Percentiles rank a stretch among this genome's conserved stretches.
Evolutionary conservation across 768 basidiomycete species (phyloP).

Genomic region (Pisolithus orientalis): DNA sequence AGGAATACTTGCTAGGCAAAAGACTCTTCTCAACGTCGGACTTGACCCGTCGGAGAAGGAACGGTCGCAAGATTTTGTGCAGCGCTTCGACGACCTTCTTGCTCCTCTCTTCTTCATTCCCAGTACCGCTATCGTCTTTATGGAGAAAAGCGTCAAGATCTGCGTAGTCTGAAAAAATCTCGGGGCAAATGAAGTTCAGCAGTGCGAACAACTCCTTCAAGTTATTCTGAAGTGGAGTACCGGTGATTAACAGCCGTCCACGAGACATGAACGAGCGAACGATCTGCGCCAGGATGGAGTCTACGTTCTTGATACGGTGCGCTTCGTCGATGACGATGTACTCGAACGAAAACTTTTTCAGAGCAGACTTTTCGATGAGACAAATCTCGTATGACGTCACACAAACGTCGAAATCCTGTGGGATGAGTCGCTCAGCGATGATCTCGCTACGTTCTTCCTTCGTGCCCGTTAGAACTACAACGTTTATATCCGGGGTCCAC

Average conservation of each 20-base stretch:
- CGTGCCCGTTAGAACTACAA: slow-evolving; percentile 74
- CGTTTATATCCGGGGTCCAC: slow-evolving; percentile 88
- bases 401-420: slow-evolving; percentile 88
- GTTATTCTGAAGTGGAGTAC: slow-evolving; percentile 95
- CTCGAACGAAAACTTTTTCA: slow-evolving; percentile 95
- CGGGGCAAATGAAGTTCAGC: slow-evolving; percentile 94
- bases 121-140: slow-evolving; percentile 66
- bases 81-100: slow-evolving; percentile 94
- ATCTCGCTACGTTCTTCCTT: slow-evolving; percentile 87
- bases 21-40: slow-evolving; percentile 95
- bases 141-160: slow-evolving; percentile 94
- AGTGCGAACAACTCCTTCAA: slow-evolving; percentile 91
- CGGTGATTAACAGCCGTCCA: slow-evolving; percentile 90
- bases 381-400: slow-evolving; percentile 98
- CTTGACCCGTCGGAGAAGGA: slow-evolving; percentile 91
- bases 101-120: slow-evolving; percentile 75
- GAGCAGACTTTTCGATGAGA: slow-evolving; percentile 85
- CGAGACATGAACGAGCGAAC: slow-evolving; percentile 86
- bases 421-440: slow-evolving; percentile 71
- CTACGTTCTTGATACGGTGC: slow-evolving; percentile 98
- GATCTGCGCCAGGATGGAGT: slow-evolving; percentile 92
- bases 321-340: slow-evolving; percentile 99
- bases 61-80: slow-evolving; percentile 94
- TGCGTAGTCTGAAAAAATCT: slow-evolving; percentile 86
- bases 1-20: slow-evolving; percentile 61